Percentiles rank a stretch among this genome's conserved stretches.
Conservation (phyloP, 225 moss, liverwort and hornwort species). For the Bryum argenteum region DNA sequence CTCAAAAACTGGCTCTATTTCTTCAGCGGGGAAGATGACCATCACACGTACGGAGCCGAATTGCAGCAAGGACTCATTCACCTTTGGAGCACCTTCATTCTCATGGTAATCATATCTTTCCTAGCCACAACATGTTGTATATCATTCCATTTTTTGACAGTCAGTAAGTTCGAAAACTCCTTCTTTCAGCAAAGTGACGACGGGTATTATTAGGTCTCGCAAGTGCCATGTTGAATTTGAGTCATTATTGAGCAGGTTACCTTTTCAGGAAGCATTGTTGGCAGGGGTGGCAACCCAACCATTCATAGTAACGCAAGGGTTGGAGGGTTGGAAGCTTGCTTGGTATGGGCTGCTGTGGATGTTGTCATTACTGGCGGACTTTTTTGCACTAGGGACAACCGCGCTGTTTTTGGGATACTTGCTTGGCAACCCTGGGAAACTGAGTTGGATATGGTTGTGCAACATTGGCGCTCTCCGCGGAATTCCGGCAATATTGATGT, state of each 20-base stretch:
- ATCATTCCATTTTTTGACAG: no score
- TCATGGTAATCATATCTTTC: background rate
- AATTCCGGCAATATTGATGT: background rate
- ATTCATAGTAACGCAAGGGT: constrained; percentile 1
- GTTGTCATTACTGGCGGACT: constrained; percentile 11
- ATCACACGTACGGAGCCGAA: background rate
- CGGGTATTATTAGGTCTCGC: no score
- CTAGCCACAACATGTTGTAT: no score
- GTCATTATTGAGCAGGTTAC: background rate
- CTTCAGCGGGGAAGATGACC: constrained; percentile 3
- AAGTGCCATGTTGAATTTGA: no score
- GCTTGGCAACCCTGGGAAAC: background rate
- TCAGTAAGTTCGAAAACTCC: no score
- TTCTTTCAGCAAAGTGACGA: no score
- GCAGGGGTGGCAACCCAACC: constrained; percentile 4
- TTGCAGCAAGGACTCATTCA: constrained; percentile 17
- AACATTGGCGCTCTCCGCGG: constrained; percentile 13
- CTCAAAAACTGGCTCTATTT: constrained; percentile 17
- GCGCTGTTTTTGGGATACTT: background rate
- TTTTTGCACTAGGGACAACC: constrained; percentile 6
- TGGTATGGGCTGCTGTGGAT: constrained; percentile 20
- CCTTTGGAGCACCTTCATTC: constrained; percentile 28
- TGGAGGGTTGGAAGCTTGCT: constrained; percentile 5
- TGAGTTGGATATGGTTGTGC: constrained; percentile 24
- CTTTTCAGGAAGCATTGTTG: constrained; percentile 3